These are phyloP conservation scores for Aureobasidium sp. DNA, from an alignment of 2,329 filamentous ascomycete species.

Conservation along the genomic window DNA sequence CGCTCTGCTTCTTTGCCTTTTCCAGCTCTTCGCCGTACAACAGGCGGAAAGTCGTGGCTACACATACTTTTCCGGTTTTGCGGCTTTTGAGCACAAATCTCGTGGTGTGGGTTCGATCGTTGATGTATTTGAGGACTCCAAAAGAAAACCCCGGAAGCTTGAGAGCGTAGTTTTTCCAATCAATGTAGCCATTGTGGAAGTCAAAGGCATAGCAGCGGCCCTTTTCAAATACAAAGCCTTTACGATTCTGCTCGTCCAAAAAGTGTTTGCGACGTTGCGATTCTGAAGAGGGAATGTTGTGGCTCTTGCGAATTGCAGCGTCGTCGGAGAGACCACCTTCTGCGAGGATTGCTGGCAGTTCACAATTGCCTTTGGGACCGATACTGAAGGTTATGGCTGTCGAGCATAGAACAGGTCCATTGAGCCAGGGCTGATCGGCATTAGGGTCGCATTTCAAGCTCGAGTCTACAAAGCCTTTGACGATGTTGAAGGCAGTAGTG, in stretches of 20 bases:
- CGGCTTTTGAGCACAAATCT: constrained; percentile 39
- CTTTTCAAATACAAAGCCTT: constrained; percentile 34
- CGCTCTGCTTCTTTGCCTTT: constrained; percentile 17
- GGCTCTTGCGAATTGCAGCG: constrained; percentile 20
- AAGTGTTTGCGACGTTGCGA: constrained; percentile 39
- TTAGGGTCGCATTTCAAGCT: constrained; percentile 84
- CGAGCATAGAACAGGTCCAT: constrained; percentile 50
- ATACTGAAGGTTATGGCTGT: constrained; percentile 12
- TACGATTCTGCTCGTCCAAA: constrained; percentile 26
- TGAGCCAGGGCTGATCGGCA: constrained; percentile 76
- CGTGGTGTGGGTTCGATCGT: constrained; percentile 36
- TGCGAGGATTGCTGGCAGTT: constrained; percentile 21
- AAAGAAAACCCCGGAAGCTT: constrained; percentile 38
- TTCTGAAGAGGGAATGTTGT: constrained; percentile 29
- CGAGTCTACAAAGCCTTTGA: constrained; percentile 85
- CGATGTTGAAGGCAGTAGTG: constrained; percentile 70
- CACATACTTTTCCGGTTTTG: constrained; percentile 31
- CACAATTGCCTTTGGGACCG: constrained; percentile 18
- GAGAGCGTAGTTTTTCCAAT: constrained; percentile 38
- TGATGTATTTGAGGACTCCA: constrained; percentile 37
- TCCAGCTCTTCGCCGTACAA: constrained; percentile 36
- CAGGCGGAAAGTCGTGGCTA: constrained; percentile 39
- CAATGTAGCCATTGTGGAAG: constrained; percentile 42
- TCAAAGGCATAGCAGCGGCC: constrained; percentile 37
- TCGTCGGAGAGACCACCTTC: constrained; percentile 36